These are phyloP conservation scores for Paecilomyces dactylethromorphus DNA, from an alignment of 2,329 filamentous ascomycete species.

Conservation along the genomic window DNA sequence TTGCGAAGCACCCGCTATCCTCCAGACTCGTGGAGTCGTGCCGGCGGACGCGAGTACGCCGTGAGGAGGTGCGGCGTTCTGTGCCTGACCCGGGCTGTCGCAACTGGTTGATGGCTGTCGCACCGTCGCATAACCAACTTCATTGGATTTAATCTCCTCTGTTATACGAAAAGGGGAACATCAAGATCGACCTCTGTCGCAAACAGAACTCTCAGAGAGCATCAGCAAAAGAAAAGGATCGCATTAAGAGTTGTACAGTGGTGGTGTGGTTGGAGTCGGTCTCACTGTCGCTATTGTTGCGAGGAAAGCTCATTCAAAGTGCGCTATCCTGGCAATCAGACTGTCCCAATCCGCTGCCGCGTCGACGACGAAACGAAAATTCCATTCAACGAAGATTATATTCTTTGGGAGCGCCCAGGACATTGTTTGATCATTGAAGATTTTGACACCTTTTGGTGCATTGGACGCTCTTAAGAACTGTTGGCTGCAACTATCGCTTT, in stretches of 20 bases:
- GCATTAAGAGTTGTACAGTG: background rate
- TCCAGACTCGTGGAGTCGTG: background rate
- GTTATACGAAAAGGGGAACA: background rate
- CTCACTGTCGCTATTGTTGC: background rate
- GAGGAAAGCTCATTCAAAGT: background rate
- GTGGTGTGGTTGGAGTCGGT: background rate
- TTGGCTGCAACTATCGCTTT: background rate
- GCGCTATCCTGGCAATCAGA: background rate
- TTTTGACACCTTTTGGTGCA: background rate
- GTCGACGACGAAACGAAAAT: background rate
- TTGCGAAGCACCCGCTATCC: background rate
- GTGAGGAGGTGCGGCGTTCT: background rate
- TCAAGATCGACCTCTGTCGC: background rate
- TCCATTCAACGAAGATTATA: background rate
- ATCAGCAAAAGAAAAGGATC: background rate
- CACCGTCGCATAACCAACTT: background rate
- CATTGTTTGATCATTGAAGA: background rate
- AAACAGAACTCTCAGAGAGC: background rate
- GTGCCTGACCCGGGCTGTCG: background rate
- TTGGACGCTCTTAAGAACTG: background rate
- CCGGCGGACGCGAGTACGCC: background rate
- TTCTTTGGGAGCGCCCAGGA: background rate
- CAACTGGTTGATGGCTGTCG: background rate
- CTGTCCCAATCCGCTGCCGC: background rate
- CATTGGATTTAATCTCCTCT: background rate